Evolutionary conservation across 371 early-diverging fungal species (phyloP).

Genomic region (Syncephalastrum sp.): DNA sequence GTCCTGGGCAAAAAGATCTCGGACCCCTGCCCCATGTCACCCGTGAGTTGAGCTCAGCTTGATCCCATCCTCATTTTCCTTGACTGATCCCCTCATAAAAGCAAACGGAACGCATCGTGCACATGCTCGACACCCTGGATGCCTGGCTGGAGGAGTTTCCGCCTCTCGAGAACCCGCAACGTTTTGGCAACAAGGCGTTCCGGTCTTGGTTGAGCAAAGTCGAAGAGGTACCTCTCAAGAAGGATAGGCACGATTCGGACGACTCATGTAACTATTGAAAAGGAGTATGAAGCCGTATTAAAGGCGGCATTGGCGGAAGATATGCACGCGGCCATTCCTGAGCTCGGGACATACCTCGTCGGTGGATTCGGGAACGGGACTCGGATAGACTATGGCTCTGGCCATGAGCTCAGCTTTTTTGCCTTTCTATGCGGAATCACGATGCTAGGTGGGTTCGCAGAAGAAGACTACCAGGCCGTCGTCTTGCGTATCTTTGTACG

Average conservation of each 20-base stretch:
- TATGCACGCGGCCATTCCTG: constrained; percentile 55
- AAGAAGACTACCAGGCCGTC: constrained; percentile 67
- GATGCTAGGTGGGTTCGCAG: constrained; percentile 59
- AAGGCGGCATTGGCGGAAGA: constrained; percentile 32
- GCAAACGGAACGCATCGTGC: constrained; percentile 55
- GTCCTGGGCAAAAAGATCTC: constrained; percentile 61
- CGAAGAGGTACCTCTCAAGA: constrained; percentile 37
- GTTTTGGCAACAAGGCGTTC: constrained; percentile 82
- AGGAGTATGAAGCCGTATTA: constrained; percentile 26
- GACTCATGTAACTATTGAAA: background rate
- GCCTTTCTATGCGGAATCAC: constrained; percentile 83
- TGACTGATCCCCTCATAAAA: constrained; percentile 14
- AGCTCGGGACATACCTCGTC: constrained; percentile 78
- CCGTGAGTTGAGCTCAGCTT: constrained; percentile 28
- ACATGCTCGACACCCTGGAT: constrained; percentile 64
- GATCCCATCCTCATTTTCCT: background rate
- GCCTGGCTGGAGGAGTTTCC: constrained; percentile 77
- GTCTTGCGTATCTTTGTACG: constrained; percentile 76
- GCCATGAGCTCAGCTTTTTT: constrained; percentile 97
- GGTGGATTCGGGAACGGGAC: constrained; percentile 91
- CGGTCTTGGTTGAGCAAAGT: constrained; percentile 60
- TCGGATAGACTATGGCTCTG: constrained; percentile 99
- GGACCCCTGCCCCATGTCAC: constrained; percentile 52
- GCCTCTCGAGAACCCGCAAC: constrained; percentile 68
- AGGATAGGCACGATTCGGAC: background rate